Evolutionary conservation across 2,329 filamentous ascomycete species (phyloP).

Genomic region (Pseudofabraea citricarpa): DNA sequence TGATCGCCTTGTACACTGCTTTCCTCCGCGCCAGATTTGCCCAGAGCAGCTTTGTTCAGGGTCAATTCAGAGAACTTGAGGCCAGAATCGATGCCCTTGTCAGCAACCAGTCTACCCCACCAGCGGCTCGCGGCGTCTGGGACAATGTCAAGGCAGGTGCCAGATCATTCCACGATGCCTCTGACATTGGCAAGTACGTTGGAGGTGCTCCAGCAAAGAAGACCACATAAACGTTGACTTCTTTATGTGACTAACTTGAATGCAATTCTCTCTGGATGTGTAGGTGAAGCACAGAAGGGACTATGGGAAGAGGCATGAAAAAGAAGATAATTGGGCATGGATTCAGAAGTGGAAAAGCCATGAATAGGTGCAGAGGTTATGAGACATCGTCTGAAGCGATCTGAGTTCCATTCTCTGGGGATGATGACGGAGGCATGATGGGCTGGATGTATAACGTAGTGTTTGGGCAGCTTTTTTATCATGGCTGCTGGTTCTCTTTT

Average conservation of each 20-base stretch:
- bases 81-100: slow-evolving; percentile 76
- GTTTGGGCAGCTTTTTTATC: not conserved
- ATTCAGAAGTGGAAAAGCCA: not conserved
- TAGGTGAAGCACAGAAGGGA: slow-evolving; percentile 2
- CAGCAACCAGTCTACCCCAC: slow-evolving; percentile 82
- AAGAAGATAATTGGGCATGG: not conserved
- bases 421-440: not conserved
- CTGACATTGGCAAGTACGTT: slow-evolving; percentile 72
- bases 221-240: slow-evolving; percentile 29
- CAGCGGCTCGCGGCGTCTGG: slow-evolving; percentile 75
- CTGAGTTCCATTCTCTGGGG: not conserved
- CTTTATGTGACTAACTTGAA: not conserved
- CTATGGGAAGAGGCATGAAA: not conserved
- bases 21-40: slow-evolving; percentile 88
- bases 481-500: not conserved
- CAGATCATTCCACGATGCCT: slow-evolving; percentile 72
- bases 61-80: slow-evolving; percentile 66
- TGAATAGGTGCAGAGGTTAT: not conserved
- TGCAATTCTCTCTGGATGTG: not conserved
- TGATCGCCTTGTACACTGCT: slow-evolving; percentile 78
- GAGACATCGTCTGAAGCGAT: not conserved
- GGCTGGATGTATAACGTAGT: not conserved
- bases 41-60: slow-evolving; percentile 92
- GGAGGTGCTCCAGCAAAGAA: slow-evolving; percentile 52
- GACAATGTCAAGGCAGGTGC: slow-evolving; percentile 68